Conservation (phyloP, 805 yeast genomes). For the Barnettozyma californica region DNA sequence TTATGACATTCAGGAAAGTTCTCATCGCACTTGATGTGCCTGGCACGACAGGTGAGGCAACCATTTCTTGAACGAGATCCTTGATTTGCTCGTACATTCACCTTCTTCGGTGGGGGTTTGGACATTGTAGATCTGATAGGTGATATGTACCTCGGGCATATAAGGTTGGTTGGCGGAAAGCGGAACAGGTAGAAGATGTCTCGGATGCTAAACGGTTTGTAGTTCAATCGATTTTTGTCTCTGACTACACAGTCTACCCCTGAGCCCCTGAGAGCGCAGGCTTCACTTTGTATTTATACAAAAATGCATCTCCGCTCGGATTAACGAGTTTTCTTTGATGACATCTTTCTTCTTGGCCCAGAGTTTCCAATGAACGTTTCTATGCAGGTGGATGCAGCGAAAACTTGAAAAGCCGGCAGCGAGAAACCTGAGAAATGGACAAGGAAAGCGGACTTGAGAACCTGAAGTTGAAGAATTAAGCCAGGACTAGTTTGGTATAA, state of each 20-base stretch:
- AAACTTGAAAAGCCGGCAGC: background rate
- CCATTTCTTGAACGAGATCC: conserved; percentile 34
- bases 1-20: conserved; percentile 49
- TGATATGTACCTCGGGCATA: background rate
- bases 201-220: background rate
- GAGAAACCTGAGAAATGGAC: background rate
- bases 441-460: background rate
- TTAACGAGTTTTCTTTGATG: background rate
- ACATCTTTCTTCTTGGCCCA: background rate
- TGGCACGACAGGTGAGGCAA: conserved; percentile 53
- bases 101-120: background rate
- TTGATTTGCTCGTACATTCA: background rate
- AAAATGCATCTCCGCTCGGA: too few relatives aligned
- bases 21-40: conserved; percentile 62
- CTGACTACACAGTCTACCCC: background rate
- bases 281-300: background rate
- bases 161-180: background rate
- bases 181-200: background rate
- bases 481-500: too few relatives aligned
- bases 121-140: conserved; percentile 3
- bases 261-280: background rate
- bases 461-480: too few relatives aligned
- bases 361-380: background rate
- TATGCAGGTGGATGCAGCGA: background rate
- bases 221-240: background rate